A percentile compares a stretch with the other conserved stretches of the same genome.
These are phyloP conservation scores for Aphanomyces astaci DNA, from an alignment of 352 stramenopile species.

Conservation along the genomic window DNA sequence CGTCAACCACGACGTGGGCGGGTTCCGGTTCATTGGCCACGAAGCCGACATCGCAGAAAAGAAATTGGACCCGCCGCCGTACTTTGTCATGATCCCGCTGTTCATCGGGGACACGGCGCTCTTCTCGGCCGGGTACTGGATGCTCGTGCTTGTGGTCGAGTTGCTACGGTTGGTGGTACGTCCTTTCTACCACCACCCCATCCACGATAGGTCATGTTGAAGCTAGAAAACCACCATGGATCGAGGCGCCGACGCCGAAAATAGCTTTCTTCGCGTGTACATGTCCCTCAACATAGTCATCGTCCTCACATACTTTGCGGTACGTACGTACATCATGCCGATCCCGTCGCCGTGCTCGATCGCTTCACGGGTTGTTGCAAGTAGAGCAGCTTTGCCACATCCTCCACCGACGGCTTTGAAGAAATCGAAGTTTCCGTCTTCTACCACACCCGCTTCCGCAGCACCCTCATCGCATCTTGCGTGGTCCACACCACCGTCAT, in stretches of 20 bases:
- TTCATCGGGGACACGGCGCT: conserved; percentile 11
- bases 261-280: not conserved
- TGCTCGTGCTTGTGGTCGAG: conserved; percentile 13
- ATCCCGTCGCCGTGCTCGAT: too few species aligned
- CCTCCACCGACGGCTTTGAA: not conserved
- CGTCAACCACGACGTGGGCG: conserved; percentile 2
- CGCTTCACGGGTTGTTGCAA: too few species aligned
- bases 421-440: conserved; percentile 1
- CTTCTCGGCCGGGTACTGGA: conserved; percentile 9
- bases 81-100: conserved; percentile 2
- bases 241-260: conserved; percentile 1
- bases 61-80: not conserved
- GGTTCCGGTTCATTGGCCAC: conserved; percentile 3
- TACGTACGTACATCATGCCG: too few species aligned
- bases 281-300: not conserved
- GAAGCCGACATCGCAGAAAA: not conserved
- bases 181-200: not conserved
- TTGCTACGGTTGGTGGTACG: conserved; percentile 8
- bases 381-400: not conserved
- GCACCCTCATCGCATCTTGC: not conserved
- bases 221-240: conserved; percentile 17
- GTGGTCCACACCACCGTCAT: conserved; percentile 8
- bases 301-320: conserved; percentile 4
- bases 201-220: not conserved
- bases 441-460: not conserved